phyloP scores from a whole-genome alignment of 73 alveolate species.

The Tetrahymena elliotti region DNA sequence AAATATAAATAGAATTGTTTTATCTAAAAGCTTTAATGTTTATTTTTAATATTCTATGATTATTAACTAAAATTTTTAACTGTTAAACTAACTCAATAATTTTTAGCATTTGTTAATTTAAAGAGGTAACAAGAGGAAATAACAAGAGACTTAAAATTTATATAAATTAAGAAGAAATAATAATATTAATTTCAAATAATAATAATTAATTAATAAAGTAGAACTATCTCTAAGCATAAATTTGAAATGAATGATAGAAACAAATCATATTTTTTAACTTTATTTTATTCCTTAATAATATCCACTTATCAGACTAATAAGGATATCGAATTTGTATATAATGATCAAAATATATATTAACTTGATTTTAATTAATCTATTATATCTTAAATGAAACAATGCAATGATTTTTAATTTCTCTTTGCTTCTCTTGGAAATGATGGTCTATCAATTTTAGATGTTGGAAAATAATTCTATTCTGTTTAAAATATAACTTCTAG shows the following conservation, averaged over 20 bases:
- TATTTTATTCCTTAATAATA: too few relatives aligned
- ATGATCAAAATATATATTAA: not conserved
- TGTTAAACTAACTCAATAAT: too few relatives aligned
- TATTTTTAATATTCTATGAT: too few relatives aligned
- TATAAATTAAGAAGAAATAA: too few relatives aligned
- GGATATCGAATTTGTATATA: not conserved
- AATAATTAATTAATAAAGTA: too few relatives aligned
- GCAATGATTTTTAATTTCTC: not conserved
- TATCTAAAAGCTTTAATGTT: too few relatives aligned
- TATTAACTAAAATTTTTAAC: too few relatives aligned
- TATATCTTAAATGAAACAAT: not conserved
- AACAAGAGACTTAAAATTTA: too few relatives aligned
- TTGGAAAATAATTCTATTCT: not conserved
- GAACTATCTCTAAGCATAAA: not conserved
- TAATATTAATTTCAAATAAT: too few relatives aligned
- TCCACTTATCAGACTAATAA: not conserved
- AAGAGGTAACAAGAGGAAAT: too few relatives aligned
- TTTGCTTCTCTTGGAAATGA: not conserved
- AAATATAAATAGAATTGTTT: too few relatives aligned
- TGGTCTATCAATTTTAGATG: not conserved
- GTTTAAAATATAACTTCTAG: not conserved
- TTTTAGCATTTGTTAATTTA: too few relatives aligned
- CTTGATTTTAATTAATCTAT: not conserved
- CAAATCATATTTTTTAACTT: not conserved
- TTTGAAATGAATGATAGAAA: not conserved